Percentiles rank a stretch among this genome's conserved stretches.
phyloP scores from a whole-genome alignment of 768 basidiomycete genomes.

The Collybiopsis confluens region DNA sequence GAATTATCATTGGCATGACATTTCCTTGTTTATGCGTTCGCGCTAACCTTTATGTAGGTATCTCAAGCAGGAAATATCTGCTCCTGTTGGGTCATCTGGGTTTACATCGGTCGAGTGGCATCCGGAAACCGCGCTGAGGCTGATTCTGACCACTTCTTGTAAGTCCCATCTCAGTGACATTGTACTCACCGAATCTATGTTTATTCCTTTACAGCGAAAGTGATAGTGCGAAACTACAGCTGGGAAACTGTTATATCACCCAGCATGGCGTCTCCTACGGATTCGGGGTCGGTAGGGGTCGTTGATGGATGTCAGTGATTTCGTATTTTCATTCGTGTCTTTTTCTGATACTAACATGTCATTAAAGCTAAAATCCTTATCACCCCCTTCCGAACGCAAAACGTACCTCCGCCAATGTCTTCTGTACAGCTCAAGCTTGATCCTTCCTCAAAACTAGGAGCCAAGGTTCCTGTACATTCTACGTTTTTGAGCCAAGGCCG shows the following conservation, averaged over 20 bases:
- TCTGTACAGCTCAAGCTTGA: slow-evolving; percentile 44
- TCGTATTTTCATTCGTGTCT: not conserved
- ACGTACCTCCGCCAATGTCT: slow-evolving; percentile 98
- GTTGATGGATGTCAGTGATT: slow-evolving; percentile 73
- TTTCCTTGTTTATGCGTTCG: not conserved
- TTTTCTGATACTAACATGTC: not conserved
- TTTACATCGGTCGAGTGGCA: slow-evolving; percentile 86
- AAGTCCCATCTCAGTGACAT: slow-evolving; percentile 18
- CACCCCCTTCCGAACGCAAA: slow-evolving; percentile 91
- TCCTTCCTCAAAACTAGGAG: slow-evolving; percentile 18
- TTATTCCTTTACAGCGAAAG: too few species aligned
- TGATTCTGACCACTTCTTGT: slow-evolving; percentile 71
- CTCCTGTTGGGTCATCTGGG: slow-evolving; percentile 34
- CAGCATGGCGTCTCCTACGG: slow-evolving; percentile 48
- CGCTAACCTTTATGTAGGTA: slow-evolving; percentile 55
- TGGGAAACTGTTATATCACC: slow-evolving; percentile 77
- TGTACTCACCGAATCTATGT: too few species aligned
- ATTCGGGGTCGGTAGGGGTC: slow-evolving; percentile 86
- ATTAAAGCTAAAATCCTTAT: slow-evolving; percentile 65
- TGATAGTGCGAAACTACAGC: slow-evolving; percentile 58
- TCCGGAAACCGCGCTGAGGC: slow-evolving; percentile 64
- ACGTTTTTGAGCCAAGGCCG: slow-evolving; percentile 57
- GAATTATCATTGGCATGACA: slow-evolving; percentile 85
- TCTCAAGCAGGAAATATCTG: slow-evolving; percentile 82
- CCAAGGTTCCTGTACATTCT: slow-evolving; percentile 60